A percentile compares a stretch with the other conserved stretches of the same genome.
These are phyloP conservation scores for Boletus subparvulus DNA, from an alignment of 768 basidiomycete genomes.

Conservation along the genomic window DNA sequence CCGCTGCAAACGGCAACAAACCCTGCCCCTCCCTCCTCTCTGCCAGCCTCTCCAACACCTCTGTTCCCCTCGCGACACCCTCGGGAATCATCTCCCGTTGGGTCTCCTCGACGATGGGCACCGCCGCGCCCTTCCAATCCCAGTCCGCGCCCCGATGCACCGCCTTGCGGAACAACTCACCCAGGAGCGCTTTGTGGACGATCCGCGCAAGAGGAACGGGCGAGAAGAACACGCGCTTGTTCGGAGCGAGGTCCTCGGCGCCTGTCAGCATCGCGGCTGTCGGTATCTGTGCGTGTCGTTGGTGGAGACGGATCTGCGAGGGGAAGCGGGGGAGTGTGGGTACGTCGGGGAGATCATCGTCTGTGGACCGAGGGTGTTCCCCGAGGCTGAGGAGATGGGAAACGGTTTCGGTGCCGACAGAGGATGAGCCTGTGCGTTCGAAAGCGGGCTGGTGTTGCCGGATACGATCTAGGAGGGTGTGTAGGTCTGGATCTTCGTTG, in stretches of 20 bases:
- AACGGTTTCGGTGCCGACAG: constrained; percentile 18
- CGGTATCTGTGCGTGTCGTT: constrained; percentile 6
- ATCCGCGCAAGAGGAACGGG: constrained; percentile 24
- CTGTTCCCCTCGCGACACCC: not conserved
- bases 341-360: constrained; percentile 3
- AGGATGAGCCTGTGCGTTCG: constrained; percentile 1
- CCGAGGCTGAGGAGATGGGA: constrained; percentile 24
- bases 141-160: constrained; percentile 15
- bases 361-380: not conserved
- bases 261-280: not conserved
- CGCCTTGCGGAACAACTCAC: constrained; percentile 23
- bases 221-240: constrained; percentile 13
- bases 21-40: not conserved
- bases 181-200: constrained; percentile 19
- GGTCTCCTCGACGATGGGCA: constrained; percentile 16
- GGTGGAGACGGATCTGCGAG: not conserved
- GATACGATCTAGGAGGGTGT: constrained; percentile 19
- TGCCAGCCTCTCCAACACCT: not conserved
- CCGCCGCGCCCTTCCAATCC: constrained; percentile 23
- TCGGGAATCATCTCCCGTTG: constrained; percentile 17
- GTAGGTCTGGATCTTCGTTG: constrained; percentile 16
- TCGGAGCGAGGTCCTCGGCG: not conserved
- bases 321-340: not conserved
- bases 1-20: constrained; percentile 17
- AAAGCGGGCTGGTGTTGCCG: not conserved